Base-by-base conservation (phyloP, 1,284 basidiomycete genomes). In the Microbotryomycetes sp. region DNA sequence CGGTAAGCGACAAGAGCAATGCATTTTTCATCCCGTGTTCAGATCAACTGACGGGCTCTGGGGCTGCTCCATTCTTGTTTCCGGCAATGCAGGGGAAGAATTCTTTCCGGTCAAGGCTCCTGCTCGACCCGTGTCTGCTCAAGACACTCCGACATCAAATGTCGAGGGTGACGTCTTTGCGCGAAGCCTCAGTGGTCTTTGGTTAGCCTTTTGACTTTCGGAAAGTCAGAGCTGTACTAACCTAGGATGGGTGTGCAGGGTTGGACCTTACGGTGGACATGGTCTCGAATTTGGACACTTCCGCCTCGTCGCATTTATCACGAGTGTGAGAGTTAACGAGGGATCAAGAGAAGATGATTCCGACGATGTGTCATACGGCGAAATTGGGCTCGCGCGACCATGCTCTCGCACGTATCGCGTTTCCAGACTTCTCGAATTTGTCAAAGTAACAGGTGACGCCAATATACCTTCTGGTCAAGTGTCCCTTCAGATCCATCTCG, bases 391-490 rank as follows among this genome's bases (percentile, higher is more conserved):
- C n/a, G n/a, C n/a, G n/a, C n/a, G n/a, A n/a, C n/a, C n/a, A n/a
- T n/a, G n/a, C n/a, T n/a, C n/a, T n/a, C n/a, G n/a, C n/a, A n/a
- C n/a, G n/a, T n/a, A n/a, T n/a, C n/a, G n/a, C n/a, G n/a, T n/a
- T 14, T 54, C 29, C 19, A 46, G 55, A 2, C 49, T 57, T 4
- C 22, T 67, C 3, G 60, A 54, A 4, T 64, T 59, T 46, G 62
- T 59, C 26, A 69, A 69, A 23, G 54, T 67, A 4, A 69, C 68
- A 0, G 68, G 68, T 19, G 68, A 69, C 22, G 28, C 60, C 4
- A 69, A 69, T 56, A 65, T 69, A 3, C 65, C 65, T 9, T 60
- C 65, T 2, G 68, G 68, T 0, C 60, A 66, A 51, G 53, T 50
- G 0, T 16, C 16, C 7, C 29, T 15, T 4, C 23, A n/a, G n/a